These are phyloP conservation scores for Neurospora hispaniola DNA, from an alignment of 495 filamentous ascomycete species.

Conservation along the genomic window DNA sequence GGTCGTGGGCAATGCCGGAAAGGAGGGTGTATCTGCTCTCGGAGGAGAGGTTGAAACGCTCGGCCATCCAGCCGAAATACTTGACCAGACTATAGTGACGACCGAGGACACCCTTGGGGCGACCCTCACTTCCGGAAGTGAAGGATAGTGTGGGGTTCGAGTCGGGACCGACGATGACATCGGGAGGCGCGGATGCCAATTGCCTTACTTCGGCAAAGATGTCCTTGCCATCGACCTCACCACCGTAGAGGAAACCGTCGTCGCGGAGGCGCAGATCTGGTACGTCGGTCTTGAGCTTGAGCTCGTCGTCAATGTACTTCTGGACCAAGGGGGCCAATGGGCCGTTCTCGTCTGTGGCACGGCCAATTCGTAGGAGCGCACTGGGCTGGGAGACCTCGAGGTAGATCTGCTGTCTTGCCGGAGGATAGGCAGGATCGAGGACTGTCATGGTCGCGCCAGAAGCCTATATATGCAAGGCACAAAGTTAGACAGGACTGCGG, in stretches of 20 bases:
- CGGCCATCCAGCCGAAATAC: slow-evolving; percentile 90
- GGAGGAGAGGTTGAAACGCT: slow-evolving; percentile 62
- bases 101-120: slow-evolving; percentile 67
- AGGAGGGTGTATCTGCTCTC: slow-evolving; percentile 80
- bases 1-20: slow-evolving; percentile 78
- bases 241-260: slow-evolving; percentile 65
- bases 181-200: slow-evolving; percentile 48
- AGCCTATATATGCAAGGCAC: slow-evolving; percentile 26
- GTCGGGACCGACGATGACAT: slow-evolving; percentile 81
- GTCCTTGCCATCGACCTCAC: slow-evolving; percentile 53
- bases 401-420: slow-evolving; percentile 79
- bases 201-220: slow-evolving; percentile 45
- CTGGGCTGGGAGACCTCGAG: slow-evolving; percentile 79
- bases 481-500: not conserved
- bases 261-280: slow-evolving; percentile 65
- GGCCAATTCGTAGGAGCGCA: slow-evolving; percentile 69
- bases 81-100: slow-evolving; percentile 80
- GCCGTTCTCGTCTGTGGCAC: slow-evolving; percentile 67
- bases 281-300: slow-evolving; percentile 64
- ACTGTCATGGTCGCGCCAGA: slow-evolving; percentile 65
- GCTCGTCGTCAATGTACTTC: slow-evolving; percentile 61
- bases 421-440: slow-evolving; percentile 82
- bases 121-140: slow-evolving; percentile 76
- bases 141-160: slow-evolving; percentile 75
- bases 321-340: slow-evolving; percentile 58